Evolutionary conservation across 192 early-diverging fungal genomes (phyloP), one percentile per base, ranked within the genome.

Genomic region (Gaertneriomyces semiglobifer): DNA sequence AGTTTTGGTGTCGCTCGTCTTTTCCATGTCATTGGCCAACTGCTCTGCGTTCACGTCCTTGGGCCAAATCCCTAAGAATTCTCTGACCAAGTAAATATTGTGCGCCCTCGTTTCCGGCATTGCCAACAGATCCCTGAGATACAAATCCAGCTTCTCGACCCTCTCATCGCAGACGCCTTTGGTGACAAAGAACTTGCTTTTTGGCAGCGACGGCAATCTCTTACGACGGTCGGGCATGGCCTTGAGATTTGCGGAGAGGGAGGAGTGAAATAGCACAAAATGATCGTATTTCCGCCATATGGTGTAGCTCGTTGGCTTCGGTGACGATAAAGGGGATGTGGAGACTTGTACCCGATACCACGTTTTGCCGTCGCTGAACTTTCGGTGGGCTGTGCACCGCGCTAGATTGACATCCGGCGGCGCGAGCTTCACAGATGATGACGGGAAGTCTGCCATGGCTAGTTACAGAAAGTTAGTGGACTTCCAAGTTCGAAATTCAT

Each of bases 11-110:
- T 33, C 25, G 25, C 25, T 33, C 25, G 25, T 33, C 25, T 33
- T 33, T 33, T 33, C 25, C 55, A 6, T 57, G 12, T 38, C 18
- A 57, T 57, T 33, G 4, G 14, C 39, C 55, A 57, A 38, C 18
- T 12, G 48, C 12, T 50, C 48, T 12, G 12, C 48, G 8, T 14
- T 33, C 11, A 47, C 48, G 39, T 68, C 66, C 43, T 16, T 44
- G 43, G 44, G 33, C 66, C 66, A 68, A 12, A 60, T 19, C 8
- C 66, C 66, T n/a, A 68, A 68, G 40, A 68, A 68, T 43, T 68
- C 66, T 6, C 55, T 58, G 18, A 68, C 25, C 1, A 68, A 48
- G 25, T 33, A 33, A 25, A 60, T 25, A 25, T 60, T 59, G 14
- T 48, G 43, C 6, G 66, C 60, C 5, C 58, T 50, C 5, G 45